Conservation (phyloP, 192 early-diverging fungal genomes). For the Coemansia sp. region DNA sequence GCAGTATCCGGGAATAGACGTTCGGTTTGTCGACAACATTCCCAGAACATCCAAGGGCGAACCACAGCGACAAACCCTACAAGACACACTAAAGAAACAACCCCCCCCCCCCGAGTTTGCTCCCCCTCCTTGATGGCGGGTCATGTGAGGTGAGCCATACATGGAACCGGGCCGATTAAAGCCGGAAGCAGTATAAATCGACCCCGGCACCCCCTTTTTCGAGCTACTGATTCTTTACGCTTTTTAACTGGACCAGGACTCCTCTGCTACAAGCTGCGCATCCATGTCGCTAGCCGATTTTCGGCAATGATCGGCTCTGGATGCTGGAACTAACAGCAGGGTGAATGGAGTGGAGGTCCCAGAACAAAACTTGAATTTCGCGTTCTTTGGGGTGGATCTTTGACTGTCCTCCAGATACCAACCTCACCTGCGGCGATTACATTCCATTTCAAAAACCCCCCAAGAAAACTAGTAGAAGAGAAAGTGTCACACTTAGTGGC, state of each 20-base stretch:
- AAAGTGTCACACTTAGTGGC: constrained; percentile 6
- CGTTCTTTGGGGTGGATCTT: not conserved
- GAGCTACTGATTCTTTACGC: too few species aligned
- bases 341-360: not conserved
- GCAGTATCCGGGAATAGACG: constrained; percentile 20
- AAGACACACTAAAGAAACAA: not conserved
- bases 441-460: not conserved
- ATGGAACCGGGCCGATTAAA: too few species aligned
- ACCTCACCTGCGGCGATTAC: not conserved
- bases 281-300: not conserved
- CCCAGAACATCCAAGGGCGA: constrained; percentile 14
- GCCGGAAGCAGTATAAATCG: not conserved
- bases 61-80: not conserved
- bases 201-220: too few species aligned
- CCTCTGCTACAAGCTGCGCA: constrained; percentile 2
- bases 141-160: not conserved
- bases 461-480: not conserved
- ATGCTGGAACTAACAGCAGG: not conserved
- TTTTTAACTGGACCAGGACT: not conserved
- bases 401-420: not conserved
- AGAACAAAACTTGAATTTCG: not conserved
- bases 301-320: not conserved
- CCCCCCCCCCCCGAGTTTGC: too few species aligned
- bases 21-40: constrained; percentile 11
- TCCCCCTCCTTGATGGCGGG: too few species aligned